phyloP scores from a whole-genome alignment of 1,284 basidiomycete species.

The Quambalaria eucalypti region DNA sequence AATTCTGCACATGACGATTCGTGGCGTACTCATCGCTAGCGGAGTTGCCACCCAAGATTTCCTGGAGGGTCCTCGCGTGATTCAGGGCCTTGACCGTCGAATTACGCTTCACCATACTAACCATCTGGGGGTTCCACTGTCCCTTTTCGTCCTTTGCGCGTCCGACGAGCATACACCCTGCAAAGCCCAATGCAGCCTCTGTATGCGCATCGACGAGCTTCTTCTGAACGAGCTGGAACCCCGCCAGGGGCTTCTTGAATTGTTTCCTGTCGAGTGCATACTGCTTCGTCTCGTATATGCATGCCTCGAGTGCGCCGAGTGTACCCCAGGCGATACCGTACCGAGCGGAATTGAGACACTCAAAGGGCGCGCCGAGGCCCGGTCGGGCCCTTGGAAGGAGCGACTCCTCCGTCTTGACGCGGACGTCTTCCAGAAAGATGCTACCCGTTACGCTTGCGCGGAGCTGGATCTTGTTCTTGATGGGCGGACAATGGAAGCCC shows the following conservation, averaged over 20 bases:
- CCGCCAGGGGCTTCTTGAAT: constrained; percentile 78
- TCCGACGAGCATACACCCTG: constrained; percentile 64
- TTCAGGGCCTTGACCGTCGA: constrained; percentile 77
- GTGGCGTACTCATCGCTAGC: constrained; percentile 46
- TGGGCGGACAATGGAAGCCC: constrained; percentile 75
- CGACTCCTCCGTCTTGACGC: constrained; percentile 25
- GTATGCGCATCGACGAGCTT: constrained; percentile 88
- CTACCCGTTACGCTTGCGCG: constrained; percentile 85
- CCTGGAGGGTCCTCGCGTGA: constrained; percentile 44
- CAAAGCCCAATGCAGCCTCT: constrained; percentile 71
- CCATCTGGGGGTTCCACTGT: constrained; percentile 67
- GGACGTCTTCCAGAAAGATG: constrained; percentile 62
- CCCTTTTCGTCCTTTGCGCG: constrained; percentile 71
- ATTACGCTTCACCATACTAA: constrained; percentile 88
- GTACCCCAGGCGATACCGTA: constrained; percentile 43
- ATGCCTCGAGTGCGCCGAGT: constrained; percentile 68
- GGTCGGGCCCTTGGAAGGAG: constrained; percentile 31
- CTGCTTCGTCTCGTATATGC: constrained; percentile 64
- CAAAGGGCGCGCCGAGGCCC: constrained; percentile 37
- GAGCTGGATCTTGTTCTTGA: constrained; percentile 86
- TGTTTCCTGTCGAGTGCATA: constrained; percentile 80
- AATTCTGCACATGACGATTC: constrained; percentile 30
- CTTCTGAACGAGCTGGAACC: constrained; percentile 87
- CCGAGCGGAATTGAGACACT: constrained; percentile 39
- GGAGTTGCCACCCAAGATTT: constrained; percentile 60